Percentiles rank a stretch among this genome's conserved stretches.
Conservation (phyloP, 805 yeast genomes). For the Kodamaea kaohsiungensis region DNA sequence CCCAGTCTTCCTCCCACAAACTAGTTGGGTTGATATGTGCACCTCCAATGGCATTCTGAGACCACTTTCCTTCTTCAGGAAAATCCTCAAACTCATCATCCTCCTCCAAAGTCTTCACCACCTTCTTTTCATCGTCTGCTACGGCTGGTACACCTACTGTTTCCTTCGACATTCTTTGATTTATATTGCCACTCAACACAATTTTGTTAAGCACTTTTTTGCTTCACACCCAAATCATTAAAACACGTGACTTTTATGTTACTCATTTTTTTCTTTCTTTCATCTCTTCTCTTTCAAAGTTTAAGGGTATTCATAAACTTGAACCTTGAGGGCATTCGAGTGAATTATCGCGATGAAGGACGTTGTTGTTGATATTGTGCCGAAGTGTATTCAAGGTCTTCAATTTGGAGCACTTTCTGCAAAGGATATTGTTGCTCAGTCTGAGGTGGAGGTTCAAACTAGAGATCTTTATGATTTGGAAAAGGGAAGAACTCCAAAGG, state of each 20-base stretch:
- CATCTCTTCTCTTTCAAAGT: not conserved
- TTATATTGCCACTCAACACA: not conserved
- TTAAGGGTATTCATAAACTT: not conserved
- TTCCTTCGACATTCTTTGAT: not conserved
- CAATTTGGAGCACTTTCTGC: constrained; percentile 94
- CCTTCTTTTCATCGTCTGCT: constrained; percentile 32
- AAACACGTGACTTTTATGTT: not conserved
- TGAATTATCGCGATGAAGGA: constrained; percentile 36
- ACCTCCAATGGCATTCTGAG: constrained; percentile 48
- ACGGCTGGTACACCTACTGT: not conserved
- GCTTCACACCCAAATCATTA: not conserved
- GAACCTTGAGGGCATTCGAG: not conserved
- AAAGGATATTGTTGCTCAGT: constrained; percentile 86
- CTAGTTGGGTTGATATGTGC: constrained; percentile 53
- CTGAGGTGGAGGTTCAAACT: constrained; percentile 90
- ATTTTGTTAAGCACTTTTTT: not conserved
- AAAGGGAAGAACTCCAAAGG: constrained; percentile 80
- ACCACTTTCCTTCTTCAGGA: constrained; percentile 83
- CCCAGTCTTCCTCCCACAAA: constrained; percentile 98
- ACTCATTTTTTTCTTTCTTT: not conserved
- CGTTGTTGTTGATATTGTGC: constrained; percentile 74
- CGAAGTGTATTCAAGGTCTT: constrained; percentile 85
- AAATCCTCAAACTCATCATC: constrained; percentile 98
- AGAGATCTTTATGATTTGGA: constrained; percentile 91
- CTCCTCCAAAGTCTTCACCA: constrained; percentile 79